Evolutionary conservation across 495 filamentous ascomycete species (phyloP).

Genomic region (Penicillium maclennaniae): DNA sequence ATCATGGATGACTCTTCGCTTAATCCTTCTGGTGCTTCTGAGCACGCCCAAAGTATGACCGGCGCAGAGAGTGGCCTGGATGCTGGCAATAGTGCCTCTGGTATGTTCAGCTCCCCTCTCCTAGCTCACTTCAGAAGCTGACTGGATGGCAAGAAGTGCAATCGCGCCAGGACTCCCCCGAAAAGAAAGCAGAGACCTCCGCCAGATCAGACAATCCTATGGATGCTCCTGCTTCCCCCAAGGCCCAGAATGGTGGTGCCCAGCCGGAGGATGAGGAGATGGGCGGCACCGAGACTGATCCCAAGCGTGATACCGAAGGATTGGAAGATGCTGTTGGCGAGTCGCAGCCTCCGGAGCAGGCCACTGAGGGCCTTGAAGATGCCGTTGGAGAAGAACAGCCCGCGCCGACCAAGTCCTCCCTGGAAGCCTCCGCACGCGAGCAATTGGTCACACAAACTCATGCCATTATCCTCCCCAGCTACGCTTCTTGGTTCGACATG

Average conservation of each 20-base stretch:
- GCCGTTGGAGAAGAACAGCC: slow-evolving; percentile 44
- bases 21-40: slow-evolving; percentile 24
- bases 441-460: slow-evolving; percentile 91
- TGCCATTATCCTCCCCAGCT: slow-evolving; percentile 91
- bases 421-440: slow-evolving; percentile 80
- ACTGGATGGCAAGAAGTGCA: slow-evolving; percentile 25
- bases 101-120: slow-evolving; percentile 18
- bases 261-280: slow-evolving; percentile 81
- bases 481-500: slow-evolving; percentile 99
- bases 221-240: slow-evolving; percentile 77
- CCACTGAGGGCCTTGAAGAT: slow-evolving; percentile 36
- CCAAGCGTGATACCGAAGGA: slow-evolving; percentile 56
- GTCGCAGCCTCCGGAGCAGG: slow-evolving; percentile 22
- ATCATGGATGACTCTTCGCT: slow-evolving; percentile 40
- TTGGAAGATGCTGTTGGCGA: slow-evolving; percentile 41
- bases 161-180: slow-evolving; percentile 31
- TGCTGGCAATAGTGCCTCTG: slow-evolving; percentile 29
- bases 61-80: slow-evolving; percentile 29
- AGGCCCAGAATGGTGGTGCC: slow-evolving; percentile 58
- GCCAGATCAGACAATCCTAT: slow-evolving; percentile 70
- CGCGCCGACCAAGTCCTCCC: slow-evolving; percentile 66
- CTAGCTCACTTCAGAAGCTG: slow-evolving; percentile 17
- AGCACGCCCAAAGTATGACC: slow-evolving; percentile 27
- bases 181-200: slow-evolving; percentile 21
- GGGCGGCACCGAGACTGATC: slow-evolving; percentile 62